A percentile compares a stretch with the other conserved stretches of the same genome.
Conservation (phyloP, 352 stramenopile genomes). For the Globisporangium spinosum region DNA sequence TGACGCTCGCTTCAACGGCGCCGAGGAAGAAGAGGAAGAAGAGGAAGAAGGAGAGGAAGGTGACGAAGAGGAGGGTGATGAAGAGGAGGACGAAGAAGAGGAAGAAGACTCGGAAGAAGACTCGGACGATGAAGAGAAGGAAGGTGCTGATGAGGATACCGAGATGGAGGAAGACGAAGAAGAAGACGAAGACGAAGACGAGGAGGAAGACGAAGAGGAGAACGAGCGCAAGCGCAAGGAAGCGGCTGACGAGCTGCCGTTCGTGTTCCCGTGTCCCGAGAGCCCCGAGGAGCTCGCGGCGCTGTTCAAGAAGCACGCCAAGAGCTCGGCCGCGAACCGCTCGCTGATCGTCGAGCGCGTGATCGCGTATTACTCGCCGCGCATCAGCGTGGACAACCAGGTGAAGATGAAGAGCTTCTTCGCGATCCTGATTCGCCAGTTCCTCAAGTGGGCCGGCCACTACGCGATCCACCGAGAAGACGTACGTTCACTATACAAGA, state of each 20-base stretch:
- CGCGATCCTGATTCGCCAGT: slow-evolving; percentile 91
- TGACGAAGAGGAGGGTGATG: slow-evolving; percentile 48
- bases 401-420: slow-evolving; percentile 96
- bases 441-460: slow-evolving; percentile 87
- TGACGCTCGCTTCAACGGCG: slow-evolving; percentile 48
- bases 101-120: slow-evolving; percentile 37
- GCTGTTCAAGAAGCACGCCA: slow-evolving; percentile 89
- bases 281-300: slow-evolving; percentile 87
- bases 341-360: slow-evolving; percentile 91
- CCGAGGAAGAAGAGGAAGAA: slow-evolving; percentile 41
- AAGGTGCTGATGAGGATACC: slow-evolving; percentile 48
- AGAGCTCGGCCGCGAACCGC: slow-evolving; percentile 61
- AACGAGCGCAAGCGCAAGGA: slow-evolving; percentile 44
- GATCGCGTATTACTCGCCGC: slow-evolving; percentile 91
- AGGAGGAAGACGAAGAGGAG: slow-evolving; percentile 44
- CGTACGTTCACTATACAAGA: slow-evolving; percentile 23
- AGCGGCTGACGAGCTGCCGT: slow-evolving; percentile 86
- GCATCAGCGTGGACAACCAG: slow-evolving; percentile 92
- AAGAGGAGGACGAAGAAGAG: slow-evolving; percentile 49
- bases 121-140: slow-evolving; percentile 29
- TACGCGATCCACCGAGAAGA: slow-evolving; percentile 69
- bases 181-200: slow-evolving; percentile 81
- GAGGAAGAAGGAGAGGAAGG: slow-evolving; percentile 34
- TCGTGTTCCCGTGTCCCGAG: slow-evolving; percentile 93
- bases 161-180: slow-evolving; percentile 41